These are phyloP conservation scores for Amanita brunnescens DNA, from an alignment of 768 basidiomycete species.

Conservation along the genomic window DNA sequence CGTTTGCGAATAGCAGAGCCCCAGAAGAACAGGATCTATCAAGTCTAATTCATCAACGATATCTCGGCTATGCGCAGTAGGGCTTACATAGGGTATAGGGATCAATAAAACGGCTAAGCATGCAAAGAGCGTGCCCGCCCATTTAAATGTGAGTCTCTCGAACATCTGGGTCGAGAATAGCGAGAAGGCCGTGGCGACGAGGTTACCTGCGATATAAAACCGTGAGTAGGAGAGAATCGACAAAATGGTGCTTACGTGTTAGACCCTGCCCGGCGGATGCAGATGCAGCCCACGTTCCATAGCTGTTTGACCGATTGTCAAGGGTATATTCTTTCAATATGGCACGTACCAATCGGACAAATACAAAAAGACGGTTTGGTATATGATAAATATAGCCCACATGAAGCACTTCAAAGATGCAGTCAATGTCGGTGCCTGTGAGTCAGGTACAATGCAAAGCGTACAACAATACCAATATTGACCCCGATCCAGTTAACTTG, in stretches of 20 bases:
- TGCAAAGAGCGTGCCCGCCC: slow-evolving; percentile 53
- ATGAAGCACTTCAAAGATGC: slow-evolving; percentile 34
- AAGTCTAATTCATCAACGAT: neutral
- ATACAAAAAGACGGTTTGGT: slow-evolving; percentile 51
- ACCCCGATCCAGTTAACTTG: slow-evolving; percentile 54
- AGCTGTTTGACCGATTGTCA: slow-evolving; percentile 19
- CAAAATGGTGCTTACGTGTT: slow-evolving; percentile 29
- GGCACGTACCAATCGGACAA: slow-evolving; percentile 52
- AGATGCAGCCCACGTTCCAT: slow-evolving; percentile 57
- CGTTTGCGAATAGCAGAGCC: slow-evolving; percentile 30
- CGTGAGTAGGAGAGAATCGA: no score
- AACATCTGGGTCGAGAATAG: slow-evolving; percentile 59
- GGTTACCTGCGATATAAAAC: slow-evolving; percentile 28
- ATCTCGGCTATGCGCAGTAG: neutral
- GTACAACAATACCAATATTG: slow-evolving; percentile 40
- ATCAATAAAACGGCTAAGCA: slow-evolving; percentile 43
- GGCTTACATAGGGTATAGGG: slow-evolving; percentile 51
- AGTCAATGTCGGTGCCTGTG: neutral
- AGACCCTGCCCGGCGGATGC: slow-evolving; percentile 63
- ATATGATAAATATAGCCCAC: slow-evolving; percentile 44
- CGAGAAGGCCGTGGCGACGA: slow-evolving; percentile 46
- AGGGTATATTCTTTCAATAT: neutral
- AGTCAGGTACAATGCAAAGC: slow-evolving; percentile 4
- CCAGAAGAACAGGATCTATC: slow-evolving; percentile 33
- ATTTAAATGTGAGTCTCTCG: slow-evolving; percentile 42